A percentile compares a stretch with the other conserved stretches of the same genome.
Conservation (phyloP, 306 rosid species). For the Sphenostylis stenocarpa region DNA sequence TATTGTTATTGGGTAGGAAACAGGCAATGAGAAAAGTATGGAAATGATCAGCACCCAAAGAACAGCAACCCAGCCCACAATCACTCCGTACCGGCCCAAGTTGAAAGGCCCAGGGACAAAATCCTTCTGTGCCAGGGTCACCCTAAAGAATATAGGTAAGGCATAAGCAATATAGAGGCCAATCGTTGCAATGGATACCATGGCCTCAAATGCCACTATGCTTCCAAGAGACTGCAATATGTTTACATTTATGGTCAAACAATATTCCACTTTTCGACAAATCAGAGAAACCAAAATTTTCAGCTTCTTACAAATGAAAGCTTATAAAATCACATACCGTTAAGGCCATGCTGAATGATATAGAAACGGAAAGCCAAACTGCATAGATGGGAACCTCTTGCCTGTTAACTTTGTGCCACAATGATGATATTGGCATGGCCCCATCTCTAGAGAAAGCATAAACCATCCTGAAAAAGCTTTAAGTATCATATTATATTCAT, state of each 20-base stretch:
- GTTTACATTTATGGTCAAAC: not conserved
- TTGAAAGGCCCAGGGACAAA: slow-evolving; percentile 80
- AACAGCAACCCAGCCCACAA: slow-evolving; percentile 83
- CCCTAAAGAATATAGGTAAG: slow-evolving; percentile 83
- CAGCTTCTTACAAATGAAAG: not conserved
- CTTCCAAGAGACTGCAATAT: slow-evolving; percentile 93
- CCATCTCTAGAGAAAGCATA: slow-evolving; percentile 99
- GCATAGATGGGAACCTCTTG: slow-evolving; percentile 86
- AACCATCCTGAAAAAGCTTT: slow-evolving; percentile 65
- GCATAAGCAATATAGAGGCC: slow-evolving; percentile 96
- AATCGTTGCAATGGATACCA: slow-evolving; percentile 92
- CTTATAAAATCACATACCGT: slow-evolving; percentile 52
- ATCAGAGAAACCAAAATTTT: not conserved
- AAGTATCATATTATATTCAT: not conserved
- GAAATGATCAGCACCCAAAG: slow-evolving; percentile 84
- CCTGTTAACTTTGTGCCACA: slow-evolving; percentile 85
- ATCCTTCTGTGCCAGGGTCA: slow-evolving; percentile 73
- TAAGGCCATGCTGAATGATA: slow-evolving; percentile 90
- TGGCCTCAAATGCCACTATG: slow-evolving; percentile 87
- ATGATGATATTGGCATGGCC: slow-evolving; percentile 90
- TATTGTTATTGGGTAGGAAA: slow-evolving; percentile 72
- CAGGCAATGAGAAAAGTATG: slow-evolving; percentile 82
- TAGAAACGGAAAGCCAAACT: slow-evolving; percentile 80
- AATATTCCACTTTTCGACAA: not conserved
- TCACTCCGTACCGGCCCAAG: slow-evolving; percentile 65